Evolutionary conservation across 768 basidiomycete species (phyloP).

Genomic region (Agrocybe praecox): DNA sequence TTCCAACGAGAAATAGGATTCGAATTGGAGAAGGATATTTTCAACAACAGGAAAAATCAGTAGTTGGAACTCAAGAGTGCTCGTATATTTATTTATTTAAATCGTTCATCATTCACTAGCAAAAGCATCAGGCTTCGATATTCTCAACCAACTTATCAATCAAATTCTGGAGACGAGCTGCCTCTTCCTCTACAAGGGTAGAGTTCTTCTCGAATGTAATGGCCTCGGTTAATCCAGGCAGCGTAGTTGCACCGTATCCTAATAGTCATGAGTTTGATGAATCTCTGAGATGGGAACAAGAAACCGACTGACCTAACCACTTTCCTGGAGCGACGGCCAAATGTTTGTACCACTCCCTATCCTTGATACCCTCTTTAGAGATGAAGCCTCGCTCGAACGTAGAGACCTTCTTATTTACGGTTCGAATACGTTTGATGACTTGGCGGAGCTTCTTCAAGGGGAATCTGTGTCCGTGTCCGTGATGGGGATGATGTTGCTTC

Average conservation of each 20-base stretch:
- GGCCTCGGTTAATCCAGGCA: slow-evolving; percentile 81
- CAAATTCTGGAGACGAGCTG: slow-evolving; percentile 48
- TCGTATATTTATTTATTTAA: too few species aligned
- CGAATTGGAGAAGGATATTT: too few species aligned
- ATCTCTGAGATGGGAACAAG: background rate
- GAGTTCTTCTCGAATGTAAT: slow-evolving; percentile 69
- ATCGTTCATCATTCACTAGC: background rate
- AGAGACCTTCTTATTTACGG: slow-evolving; percentile 64
- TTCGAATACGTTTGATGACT: slow-evolving; percentile 59
- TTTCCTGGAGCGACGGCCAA: slow-evolving; percentile 87
- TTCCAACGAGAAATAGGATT: background rate
- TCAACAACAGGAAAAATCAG: too few species aligned
- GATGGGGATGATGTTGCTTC: background rate
- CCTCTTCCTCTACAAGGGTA: slow-evolving; percentile 64
- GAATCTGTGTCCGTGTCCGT: slow-evolving; percentile 16
- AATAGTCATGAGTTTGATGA: slow-evolving; percentile 19
- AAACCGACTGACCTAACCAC: slow-evolving; percentile 62
- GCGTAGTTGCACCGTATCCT: slow-evolving; percentile 86
- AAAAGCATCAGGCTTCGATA: slow-evolving; percentile 5
- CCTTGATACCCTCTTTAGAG: slow-evolving; percentile 72
- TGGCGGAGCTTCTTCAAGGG: slow-evolving; percentile 49
- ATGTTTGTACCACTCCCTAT: slow-evolving; percentile 86
- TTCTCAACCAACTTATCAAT: slow-evolving; percentile 18
- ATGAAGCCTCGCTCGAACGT: slow-evolving; percentile 84
- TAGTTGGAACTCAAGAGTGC: too few species aligned